phyloP scores from a whole-genome alignment of 768 basidiomycete genomes.

The Leccinellum luteum region DNA sequence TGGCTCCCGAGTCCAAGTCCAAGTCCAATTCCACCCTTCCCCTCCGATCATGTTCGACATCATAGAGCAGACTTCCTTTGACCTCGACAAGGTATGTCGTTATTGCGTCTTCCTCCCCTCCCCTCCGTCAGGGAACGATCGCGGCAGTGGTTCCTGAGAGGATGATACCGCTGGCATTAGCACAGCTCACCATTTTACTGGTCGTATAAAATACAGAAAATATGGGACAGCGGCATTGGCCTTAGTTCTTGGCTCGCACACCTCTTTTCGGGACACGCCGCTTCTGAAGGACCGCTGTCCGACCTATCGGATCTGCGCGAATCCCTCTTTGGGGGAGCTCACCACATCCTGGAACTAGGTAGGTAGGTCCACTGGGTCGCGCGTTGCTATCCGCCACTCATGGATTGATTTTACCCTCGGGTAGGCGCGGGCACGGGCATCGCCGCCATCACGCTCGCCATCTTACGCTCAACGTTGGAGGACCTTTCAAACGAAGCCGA shows the following conservation, averaged over 20 bases:
- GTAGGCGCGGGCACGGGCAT: constrained; percentile 85
- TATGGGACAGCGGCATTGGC: constrained; percentile 94
- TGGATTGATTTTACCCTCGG: background rate
- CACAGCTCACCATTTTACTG: background rate
- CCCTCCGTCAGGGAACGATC: background rate
- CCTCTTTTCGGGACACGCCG: constrained; percentile 22
- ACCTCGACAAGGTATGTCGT: constrained; percentile 80
- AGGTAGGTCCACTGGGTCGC: constrained; percentile 6
- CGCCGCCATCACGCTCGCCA: constrained; percentile 64
- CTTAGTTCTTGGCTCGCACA: constrained; percentile 73
- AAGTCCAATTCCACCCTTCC: background rate
- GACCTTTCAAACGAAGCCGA: background rate
- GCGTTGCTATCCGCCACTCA: background rate
- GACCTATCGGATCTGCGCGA: constrained; percentile 30
- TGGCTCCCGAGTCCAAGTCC: background rate
- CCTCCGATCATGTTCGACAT: constrained; percentile 42
- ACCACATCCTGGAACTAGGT: constrained; percentile 73
- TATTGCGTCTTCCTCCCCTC: background rate
- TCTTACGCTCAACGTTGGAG: constrained; percentile 43
- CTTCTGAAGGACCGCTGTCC: constrained; percentile 1
- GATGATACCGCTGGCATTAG: background rate
- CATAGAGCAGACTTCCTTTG: constrained; percentile 83
- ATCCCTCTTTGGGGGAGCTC: constrained; percentile 36
- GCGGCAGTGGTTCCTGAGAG: background rate
- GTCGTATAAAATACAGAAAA: constrained; percentile 58